Evolutionary conservation across 1,139 yeast genomes (phyloP).

Genomic region (Debaryomyces sp.): DNA sequence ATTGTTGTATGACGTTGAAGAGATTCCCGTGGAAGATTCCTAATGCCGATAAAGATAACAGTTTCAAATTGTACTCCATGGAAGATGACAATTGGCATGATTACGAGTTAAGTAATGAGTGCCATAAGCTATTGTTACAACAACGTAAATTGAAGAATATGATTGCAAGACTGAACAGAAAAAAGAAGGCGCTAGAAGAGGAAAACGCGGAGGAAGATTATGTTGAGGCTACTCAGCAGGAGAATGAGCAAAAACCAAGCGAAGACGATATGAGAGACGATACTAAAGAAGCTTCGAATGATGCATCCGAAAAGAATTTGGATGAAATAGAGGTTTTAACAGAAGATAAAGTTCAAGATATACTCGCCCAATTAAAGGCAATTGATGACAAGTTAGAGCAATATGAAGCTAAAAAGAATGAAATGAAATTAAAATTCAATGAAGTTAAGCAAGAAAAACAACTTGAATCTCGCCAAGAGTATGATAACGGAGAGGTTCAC

Average conservation of each 20-base stretch:
- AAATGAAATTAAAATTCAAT: constrained; percentile 35
- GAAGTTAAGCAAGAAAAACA: constrained; percentile 18
- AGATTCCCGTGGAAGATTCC: constrained; percentile 99
- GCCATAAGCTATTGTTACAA: constrained; percentile 48
- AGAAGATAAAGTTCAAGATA: constrained; percentile 37
- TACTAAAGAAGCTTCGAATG: constrained; percentile 8
- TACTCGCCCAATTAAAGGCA: constrained; percentile 34
- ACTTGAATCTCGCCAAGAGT: not conserved
- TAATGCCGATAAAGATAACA: constrained; percentile 73
- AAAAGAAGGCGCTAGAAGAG: constrained; percentile 29
- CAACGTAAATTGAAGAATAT: constrained; percentile 49
- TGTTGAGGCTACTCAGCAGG: constrained; percentile 9
- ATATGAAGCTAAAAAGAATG: constrained; percentile 38
- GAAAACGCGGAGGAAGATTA: constrained; percentile 6
- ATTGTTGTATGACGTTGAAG: constrained; percentile 91
- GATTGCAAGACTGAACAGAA: constrained; percentile 47
- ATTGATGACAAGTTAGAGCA: constrained; percentile 44
- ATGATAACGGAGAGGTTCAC: not conserved
- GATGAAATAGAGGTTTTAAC: constrained; percentile 29
- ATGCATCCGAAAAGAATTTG: constrained; percentile 10
- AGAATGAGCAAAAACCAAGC: constrained; percentile 1
- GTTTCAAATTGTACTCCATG: constrained; percentile 68
- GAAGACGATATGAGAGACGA: constrained; percentile 1
- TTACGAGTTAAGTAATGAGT: constrained; percentile 53
- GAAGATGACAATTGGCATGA: constrained; percentile 55